A percentile compares a stretch with the other conserved stretches of the same genome.
phyloP scores from a whole-genome alignment of 2,329 filamentous ascomycete species.

The Cytospora mali region DNA sequence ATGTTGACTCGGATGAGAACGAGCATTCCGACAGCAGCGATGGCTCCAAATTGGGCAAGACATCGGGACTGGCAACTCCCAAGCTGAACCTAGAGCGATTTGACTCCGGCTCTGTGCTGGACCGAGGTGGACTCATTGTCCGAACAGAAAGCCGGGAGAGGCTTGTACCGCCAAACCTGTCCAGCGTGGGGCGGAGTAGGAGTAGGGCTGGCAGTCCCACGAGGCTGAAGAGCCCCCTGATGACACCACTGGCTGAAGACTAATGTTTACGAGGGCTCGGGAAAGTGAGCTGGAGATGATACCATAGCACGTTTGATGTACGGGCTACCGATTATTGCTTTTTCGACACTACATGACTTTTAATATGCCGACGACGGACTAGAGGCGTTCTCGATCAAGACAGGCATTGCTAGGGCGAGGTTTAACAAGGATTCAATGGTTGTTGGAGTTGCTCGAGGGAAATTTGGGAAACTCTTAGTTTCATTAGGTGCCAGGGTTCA shows the following conservation, averaged over 20 bases:
- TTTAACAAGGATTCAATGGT: not conserved
- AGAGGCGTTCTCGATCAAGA: conserved; percentile 5
- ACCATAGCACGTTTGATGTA: conserved; percentile 23
- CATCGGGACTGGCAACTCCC: conserved; percentile 70
- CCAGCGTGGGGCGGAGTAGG: conserved; percentile 53
- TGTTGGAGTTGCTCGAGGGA: conserved; percentile 3
- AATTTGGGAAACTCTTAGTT: conserved; percentile 1
- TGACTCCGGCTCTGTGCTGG: conserved; percentile 52
- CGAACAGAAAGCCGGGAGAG: conserved; percentile 86
- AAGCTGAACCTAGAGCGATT: conserved; percentile 59
- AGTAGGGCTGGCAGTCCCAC: conserved; percentile 62
- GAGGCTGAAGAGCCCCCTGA: conserved; percentile 59
- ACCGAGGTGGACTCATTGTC: conserved; percentile 73
- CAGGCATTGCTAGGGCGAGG: conserved; percentile 3
- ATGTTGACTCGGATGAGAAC: conserved; percentile 65
- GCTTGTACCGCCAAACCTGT: conserved; percentile 58
- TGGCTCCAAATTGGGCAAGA: conserved; percentile 56
- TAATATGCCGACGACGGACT: conserved; percentile 8
- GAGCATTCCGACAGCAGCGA: conserved; percentile 66
- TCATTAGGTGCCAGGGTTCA: not conserved
- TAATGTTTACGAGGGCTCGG: conserved; percentile 28
- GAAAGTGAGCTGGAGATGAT: conserved; percentile 7
- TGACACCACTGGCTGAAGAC: conserved; percentile 50
- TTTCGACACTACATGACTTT: conserved; percentile 23
- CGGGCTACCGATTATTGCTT: conserved; percentile 15